Conservation (phyloP, 139 green algal species). For the Chara braunii region DNA sequence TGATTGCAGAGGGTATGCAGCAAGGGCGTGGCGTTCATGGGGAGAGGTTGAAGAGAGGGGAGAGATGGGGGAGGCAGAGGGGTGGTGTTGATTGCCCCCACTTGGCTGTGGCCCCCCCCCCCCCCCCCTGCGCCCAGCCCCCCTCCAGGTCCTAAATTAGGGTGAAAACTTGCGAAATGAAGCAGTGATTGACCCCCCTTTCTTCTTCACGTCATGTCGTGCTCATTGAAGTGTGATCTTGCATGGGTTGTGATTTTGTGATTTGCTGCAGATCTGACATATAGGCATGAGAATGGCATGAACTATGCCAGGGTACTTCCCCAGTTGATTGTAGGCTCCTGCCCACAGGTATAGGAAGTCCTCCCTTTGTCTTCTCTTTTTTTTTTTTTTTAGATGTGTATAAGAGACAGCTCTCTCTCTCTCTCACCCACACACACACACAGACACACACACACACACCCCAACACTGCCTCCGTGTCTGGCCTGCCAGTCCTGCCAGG, state of each 20-base stretch:
- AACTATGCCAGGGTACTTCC: conserved; percentile 78
- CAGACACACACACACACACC: no score
- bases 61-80: background rate
- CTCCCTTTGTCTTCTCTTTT: conserved; percentile 17
- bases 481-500: no score
- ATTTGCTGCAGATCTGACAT: conserved; percentile 50
- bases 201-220: background rate
- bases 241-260: background rate
- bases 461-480: no score
- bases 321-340: conserved; percentile 87
- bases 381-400: background rate
- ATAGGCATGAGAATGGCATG: conserved; percentile 83
- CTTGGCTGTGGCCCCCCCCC: background rate
- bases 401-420: no score
- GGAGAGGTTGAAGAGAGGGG: background rate
- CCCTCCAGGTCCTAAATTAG: background rate
- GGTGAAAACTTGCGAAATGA: background rate
- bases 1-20: background rate
- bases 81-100: background rate
- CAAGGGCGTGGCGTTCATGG: background rate
- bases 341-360: conserved; percentile 58
- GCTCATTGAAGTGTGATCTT: background rate
- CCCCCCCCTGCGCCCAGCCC: background rate
- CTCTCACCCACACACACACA: no score
- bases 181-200: background rate